A percentile compares a stretch with the other conserved stretches of the same genome.
Evolutionary conservation across 352 stramenopile species (phyloP).

Genomic region (Stramenopiles sp.): DNA sequence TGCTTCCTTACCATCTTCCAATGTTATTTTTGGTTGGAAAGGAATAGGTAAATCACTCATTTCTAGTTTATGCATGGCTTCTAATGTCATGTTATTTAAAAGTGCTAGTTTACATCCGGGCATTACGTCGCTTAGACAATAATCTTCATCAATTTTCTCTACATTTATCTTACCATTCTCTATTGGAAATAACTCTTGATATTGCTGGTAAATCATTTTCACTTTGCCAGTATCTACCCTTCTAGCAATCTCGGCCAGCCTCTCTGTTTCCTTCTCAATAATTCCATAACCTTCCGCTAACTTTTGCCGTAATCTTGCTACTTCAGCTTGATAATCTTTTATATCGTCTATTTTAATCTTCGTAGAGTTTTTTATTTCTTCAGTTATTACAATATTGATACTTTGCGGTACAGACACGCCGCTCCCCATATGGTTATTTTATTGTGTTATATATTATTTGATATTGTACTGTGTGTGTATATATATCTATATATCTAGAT

Average conservation of each 20-base stretch:
- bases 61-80: not conserved
- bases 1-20: not conserved
- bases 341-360: not conserved
- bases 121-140: not conserved
- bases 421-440: not conserved
- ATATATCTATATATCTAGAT: not conserved
- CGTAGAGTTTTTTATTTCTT: not conserved
- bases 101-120: not conserved
- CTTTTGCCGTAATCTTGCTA: not conserved
- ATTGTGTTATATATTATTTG: not conserved
- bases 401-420: not conserved
- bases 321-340: not conserved
- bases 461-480: not conserved
- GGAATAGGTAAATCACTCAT: not conserved
- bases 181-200: not conserved
- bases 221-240: not conserved
- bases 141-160: not conserved
- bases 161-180: not conserved
- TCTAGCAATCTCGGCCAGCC: not conserved
- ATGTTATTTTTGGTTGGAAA: not conserved
- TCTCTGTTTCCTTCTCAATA: not conserved
- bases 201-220: not conserved
- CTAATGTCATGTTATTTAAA: not conserved
- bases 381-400: not conserved
- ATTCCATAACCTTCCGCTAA: not conserved